These are phyloP conservation scores for Penicillium sp. DNA, from an alignment of 2,329 filamentous ascomycete species.

Conservation along the genomic window DNA sequence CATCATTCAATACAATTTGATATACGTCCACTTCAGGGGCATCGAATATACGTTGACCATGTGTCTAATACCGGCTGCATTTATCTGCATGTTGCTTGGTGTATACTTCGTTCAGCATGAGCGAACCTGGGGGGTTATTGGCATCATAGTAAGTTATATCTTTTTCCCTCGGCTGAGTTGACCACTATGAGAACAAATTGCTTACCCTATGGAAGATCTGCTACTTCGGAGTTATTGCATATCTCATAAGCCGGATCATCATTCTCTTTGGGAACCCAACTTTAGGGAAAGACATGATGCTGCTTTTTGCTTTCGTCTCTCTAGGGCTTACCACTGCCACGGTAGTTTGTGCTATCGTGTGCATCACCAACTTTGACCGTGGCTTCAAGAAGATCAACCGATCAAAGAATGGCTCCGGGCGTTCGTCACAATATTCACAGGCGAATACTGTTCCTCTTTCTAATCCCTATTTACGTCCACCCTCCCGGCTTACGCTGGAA, in stretches of 20 bases:
- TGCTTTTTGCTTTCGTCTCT: not conserved
- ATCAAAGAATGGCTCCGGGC: not conserved
- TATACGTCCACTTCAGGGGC: not conserved
- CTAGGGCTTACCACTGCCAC: not conserved
- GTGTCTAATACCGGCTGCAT: not conserved
- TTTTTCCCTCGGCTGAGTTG: not conserved
- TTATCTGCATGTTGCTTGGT: not conserved
- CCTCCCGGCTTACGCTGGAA: conserved; percentile 1
- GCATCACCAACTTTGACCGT: conserved; percentile 1
- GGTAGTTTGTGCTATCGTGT: not conserved
- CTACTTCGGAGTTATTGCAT: not conserved
- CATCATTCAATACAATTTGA: not conserved
- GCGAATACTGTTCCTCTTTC: not conserved
- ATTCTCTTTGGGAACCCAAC: not conserved
- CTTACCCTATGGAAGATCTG: not conserved
- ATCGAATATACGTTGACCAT: not conserved
- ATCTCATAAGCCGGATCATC: conserved; percentile 1
- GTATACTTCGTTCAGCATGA: not conserved
- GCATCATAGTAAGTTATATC: not conserved
- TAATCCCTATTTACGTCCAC: not conserved
- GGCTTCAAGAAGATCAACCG: not conserved
- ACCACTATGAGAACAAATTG: not conserved
- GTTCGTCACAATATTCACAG: not conserved
- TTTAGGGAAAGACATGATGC: not conserved
- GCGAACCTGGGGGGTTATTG: not conserved